Evolutionary conservation across 331 rosid genomes (phyloP), one percentile per base, ranked within the genome.

Genomic region (Cydonia oblonga): DNA sequence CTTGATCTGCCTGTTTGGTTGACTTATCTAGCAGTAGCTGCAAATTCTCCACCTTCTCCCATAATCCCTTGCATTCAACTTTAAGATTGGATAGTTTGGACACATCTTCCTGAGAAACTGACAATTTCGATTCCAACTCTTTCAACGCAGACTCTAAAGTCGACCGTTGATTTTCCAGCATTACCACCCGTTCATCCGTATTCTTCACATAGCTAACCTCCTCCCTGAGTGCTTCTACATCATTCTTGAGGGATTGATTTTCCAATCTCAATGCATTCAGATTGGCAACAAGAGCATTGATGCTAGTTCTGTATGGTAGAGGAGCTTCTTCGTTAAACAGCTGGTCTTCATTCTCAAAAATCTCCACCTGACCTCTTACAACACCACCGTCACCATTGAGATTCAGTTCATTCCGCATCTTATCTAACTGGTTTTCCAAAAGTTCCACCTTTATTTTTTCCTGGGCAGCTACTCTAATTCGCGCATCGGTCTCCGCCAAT

Each of bases 401-500:
- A 78, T 74, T 77, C 80, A 86, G 73, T 74, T 85, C 87, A 65
- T 68, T 73, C 73, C 64, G 87, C 82, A 85, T 72, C 84, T 84
- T 77, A 79, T 83, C 89, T 56, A 89, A 76, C 75, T 84, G 86
- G 46, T 78, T 82, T 84, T 86, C 97, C 74, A 95, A 66, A 72
- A 77, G 85, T 73, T 91, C 93, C 77, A 83, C 89, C n/a, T 76
- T 86, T 65, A 82, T 66, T 82, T 89, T 95, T 73, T 91, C 93
- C 78, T 91, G 86, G 32, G 90, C 73, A 30, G 93, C 90, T 66
- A 81, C 92, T 80, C 82, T 70, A 68, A 88, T 89, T 65, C 54
- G 79, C 1, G 87, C 87, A 73, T 95, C 93, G 52, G 96, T 87
- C 76, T 95, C 96, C 15, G 92, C 93, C 82, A 95, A 77, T 76